Base-by-base conservation (phyloP, 768 basidiomycete species). In the Collybia nuda region DNA sequence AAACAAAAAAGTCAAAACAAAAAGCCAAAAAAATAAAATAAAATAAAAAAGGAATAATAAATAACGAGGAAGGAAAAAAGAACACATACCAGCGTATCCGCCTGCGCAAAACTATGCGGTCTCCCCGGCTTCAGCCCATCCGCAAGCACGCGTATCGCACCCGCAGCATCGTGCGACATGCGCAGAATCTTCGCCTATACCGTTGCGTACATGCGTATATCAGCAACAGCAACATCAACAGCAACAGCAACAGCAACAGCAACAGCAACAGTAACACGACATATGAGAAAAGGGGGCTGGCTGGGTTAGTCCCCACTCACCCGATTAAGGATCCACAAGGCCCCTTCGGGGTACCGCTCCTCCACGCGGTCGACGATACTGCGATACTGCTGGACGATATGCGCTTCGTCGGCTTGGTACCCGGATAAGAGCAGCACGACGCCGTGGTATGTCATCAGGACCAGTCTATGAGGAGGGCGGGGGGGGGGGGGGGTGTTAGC, bases 381-480 rank as follows among this genome's bases (percentile, higher is more conserved):
- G 21, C 69, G 70, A 59, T 90, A 89, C 57, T 85, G 81, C 47
- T 69, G 73, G 37, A 90, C 56, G 6, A 87, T 82, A 38, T 79
- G 77, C 36, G 71, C 70, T 60, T 86, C 86, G 53, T 93, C 81
- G 0, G 88, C 88, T 60, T 88, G 89, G 56, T 83, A 93, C 1
- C 90, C 90, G 5, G 85, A 73, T 24, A 88, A 62, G 0, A 88
- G 76, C 2, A 91, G 73, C 4, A 90, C 79, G 44, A 84, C 76
- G 22, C 89, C 86, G 47, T 88, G 73, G 60, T 90, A 91, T 2
- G 87, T 86, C 87, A 93, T 91, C 6, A 93, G 66, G 0, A 87
- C 79, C n/a, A 92, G 69, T 12, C 86, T 87, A 48, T 15, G 37
- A 24, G 58, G 42, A n/a, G n/a, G n/a, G n/a, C n/a, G n/a, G n/a